Base-by-base conservation (phyloP, 768 basidiomycete genomes). In the Lactifluus subvellereus region DNA sequence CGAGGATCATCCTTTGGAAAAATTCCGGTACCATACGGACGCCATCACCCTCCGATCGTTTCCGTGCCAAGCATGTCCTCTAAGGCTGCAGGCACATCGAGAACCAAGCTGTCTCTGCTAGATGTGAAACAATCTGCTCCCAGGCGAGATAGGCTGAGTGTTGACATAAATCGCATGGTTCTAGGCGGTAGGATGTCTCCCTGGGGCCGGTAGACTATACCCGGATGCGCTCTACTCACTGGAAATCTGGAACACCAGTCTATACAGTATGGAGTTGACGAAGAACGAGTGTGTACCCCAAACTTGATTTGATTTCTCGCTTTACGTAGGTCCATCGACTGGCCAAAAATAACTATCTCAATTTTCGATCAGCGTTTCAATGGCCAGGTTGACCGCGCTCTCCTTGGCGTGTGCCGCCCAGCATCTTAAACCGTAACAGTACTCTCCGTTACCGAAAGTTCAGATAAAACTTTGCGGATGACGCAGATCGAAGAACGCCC, bases 211-310 rank as follows among this genome's bases (percentile, higher is more conserved):
- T 78, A 22, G 84, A 86, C 61, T 80, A 86, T 69, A 83, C 82
- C 5, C 78, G 84, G 62, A 86, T 89, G 84, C 84, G 82, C 57
- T 81, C 87, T 1, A 78, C 84, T 0, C 88, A 84, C n/a, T n/a
- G n/a, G n/a, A n/a, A n/a, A n/a, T n/a, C 69, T 92, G 90, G 89
- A 82, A 86, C 73, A 84, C 91, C 67, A 78, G 74, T 54, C 66
- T 91, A 16, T 72, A 78, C 57, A 76, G 79, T 14, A 78, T 80
- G 57, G 75, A 80, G n/a, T 75, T 84, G 18, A 67, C 77, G 0
- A 70, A 74, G 52, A 69, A 69, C 49, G 80, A 83, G 90, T 90
- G 70, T 75, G 72, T 56, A 10, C 27, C 6, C n/a, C 32, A 27
- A 61, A 42, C 30, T 43, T 51, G 4, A 35, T 47, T 14, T 30